Conservation (phyloP, 2,329 filamentous ascomycete species). For the Trichoderma endophyticum region DNA sequence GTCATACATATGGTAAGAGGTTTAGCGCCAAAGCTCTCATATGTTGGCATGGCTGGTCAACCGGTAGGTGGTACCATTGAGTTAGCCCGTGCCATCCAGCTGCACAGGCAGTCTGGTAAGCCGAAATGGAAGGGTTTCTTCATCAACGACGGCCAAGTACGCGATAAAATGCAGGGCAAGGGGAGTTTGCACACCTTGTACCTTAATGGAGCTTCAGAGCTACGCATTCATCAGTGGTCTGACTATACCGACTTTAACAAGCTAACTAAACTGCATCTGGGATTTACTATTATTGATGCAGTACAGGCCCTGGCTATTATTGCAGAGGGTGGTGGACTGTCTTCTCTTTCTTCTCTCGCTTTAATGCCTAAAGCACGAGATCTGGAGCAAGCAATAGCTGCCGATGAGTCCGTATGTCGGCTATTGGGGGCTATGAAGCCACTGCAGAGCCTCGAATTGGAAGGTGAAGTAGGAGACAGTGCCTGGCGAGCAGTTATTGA, state of each 20-base stretch:
- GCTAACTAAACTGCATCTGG: neutral
- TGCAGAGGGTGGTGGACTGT: neutral
- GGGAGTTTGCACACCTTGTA: neutral
- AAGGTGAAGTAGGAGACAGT: neutral
- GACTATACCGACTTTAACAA: neutral
- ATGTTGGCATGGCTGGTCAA: neutral
- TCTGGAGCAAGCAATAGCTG: neutral
- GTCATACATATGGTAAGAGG: neutral
- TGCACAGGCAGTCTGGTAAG: neutral
- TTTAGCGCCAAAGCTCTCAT: neutral
- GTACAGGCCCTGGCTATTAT: neutral
- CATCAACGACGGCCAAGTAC: neutral
- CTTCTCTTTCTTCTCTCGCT: neutral
- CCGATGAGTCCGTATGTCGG: neutral
- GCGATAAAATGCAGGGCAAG: neutral
- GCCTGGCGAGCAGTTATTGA: neutral
- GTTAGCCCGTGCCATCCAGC: neutral
- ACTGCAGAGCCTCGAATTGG: neutral
- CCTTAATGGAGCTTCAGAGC: neutral
- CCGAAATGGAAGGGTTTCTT: neutral
- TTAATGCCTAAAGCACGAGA: neutral
- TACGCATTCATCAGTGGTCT: neutral
- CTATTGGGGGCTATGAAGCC: neutral
- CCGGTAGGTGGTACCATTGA: neutral
- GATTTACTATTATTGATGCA: neutral